phyloP scores from a whole-genome alignment of 31 red algal species.

The Asparagopsis taxiformis region DNA sequence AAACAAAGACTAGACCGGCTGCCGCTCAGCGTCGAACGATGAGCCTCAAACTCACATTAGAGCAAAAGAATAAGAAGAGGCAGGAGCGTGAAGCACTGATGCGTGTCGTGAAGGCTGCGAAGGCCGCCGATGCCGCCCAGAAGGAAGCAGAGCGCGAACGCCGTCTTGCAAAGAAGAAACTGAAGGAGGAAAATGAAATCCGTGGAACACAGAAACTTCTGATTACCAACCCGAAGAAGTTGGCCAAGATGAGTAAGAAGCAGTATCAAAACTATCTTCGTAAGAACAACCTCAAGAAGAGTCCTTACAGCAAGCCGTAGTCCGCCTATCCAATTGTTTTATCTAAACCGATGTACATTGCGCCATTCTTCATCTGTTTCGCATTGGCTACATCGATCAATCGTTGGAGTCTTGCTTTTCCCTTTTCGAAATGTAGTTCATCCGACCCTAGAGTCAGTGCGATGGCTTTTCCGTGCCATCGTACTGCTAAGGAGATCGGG shows the following conservation, averaged over 20 bases:
- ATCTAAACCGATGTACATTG: background rate
- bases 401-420: background rate
- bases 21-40: slow-evolving; percentile 40
- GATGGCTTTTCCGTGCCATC: slow-evolving; percentile 30
- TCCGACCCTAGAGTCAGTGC: slow-evolving; percentile 68
- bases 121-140: slow-evolving; percentile 41
- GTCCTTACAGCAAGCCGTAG: background rate
- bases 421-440: background rate
- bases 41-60: slow-evolving; percentile 43
- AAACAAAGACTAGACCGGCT: slow-evolving; percentile 17
- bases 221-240: slow-evolving; percentile 60
- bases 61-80: slow-evolving; percentile 26
- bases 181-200: slow-evolving; percentile 45
- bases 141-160: slow-evolving; percentile 47
- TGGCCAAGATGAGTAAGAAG: slow-evolving; percentile 60
- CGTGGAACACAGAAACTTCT: slow-evolving; percentile 43
- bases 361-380: too few species aligned
- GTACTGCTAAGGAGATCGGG: slow-evolving; percentile 64
- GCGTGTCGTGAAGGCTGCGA: slow-evolving; percentile 38
- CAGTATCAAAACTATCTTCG: slow-evolving; percentile 48
- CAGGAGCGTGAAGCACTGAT: slow-evolving; percentile 31
- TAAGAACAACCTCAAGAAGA: slow-evolving; percentile 43
- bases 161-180: slow-evolving; percentile 23
- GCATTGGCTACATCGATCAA: too few species aligned
- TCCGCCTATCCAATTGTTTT: background rate